Conservation (phyloP, 805 yeast species). For the Metschnikowia dekortorum region DNA sequence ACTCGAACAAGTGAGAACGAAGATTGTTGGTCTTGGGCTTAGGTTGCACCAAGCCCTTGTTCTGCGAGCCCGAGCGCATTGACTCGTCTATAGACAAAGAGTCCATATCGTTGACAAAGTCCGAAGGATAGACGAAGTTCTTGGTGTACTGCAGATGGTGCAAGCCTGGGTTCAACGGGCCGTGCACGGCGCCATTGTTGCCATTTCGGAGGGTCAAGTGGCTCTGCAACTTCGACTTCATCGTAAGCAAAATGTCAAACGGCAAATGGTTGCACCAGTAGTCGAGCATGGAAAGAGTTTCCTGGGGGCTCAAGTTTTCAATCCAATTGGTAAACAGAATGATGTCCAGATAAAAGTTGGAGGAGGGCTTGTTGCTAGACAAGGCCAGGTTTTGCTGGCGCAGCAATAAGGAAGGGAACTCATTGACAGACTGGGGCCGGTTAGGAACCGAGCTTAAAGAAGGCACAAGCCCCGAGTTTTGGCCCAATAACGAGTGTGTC, state of each 20-base stretch:
- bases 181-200: background rate
- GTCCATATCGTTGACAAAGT: conserved; percentile 14
- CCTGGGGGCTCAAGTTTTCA: conserved; percentile 41
- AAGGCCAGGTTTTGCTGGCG: conserved; percentile 6
- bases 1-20: conserved; percentile 16
- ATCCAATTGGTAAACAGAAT: conserved; percentile 37
- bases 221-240: conserved; percentile 44
- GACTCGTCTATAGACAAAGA: conserved; percentile 10
- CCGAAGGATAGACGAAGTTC: conserved; percentile 5
- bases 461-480: conserved; percentile 23
- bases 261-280: conserved; percentile 48
- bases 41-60: conserved; percentile 12
- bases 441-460: conserved; percentile 31
- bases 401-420: conserved; percentile 20
- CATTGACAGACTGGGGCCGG: conserved; percentile 42
- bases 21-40: conserved; percentile 16
- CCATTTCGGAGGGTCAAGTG: conserved; percentile 19
- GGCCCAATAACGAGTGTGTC: conserved; percentile 23
- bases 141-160: conserved; percentile 12
- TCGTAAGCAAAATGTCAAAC: conserved; percentile 47
- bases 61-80: conserved; percentile 1
- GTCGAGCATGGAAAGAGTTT: conserved; percentile 50
- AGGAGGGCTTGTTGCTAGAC: conserved; percentile 15
- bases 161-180: conserved; percentile 5
- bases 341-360: conserved; percentile 38